Evolutionary conservation across 2,329 filamentous ascomycete genomes (phyloP).

Genomic region (Aspergillus pseudotamarii): DNA sequence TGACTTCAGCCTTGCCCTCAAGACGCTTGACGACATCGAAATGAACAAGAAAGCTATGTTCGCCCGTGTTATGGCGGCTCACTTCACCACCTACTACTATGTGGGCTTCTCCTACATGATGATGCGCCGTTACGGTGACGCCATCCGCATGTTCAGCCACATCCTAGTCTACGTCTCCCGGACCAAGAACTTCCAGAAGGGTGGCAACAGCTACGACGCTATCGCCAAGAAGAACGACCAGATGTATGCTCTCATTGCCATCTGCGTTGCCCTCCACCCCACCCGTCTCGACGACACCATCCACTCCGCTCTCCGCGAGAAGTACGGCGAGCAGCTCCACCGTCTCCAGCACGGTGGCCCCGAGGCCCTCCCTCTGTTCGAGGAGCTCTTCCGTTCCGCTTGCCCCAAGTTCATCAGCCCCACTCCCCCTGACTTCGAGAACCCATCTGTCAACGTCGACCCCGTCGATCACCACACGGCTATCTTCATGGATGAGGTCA

Average conservation of each 20-base stretch:
- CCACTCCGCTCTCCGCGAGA: constrained; percentile 95
- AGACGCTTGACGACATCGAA: constrained; percentile 99
- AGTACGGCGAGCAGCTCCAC: constrained; percentile 97
- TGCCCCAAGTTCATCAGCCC: constrained; percentile 99
- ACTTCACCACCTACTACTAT: constrained; percentile 99
- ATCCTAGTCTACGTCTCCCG: constrained; percentile 98
- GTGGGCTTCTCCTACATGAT: constrained; percentile 99
- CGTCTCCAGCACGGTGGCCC: constrained; percentile 95
- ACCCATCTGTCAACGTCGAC: constrained; percentile 93
- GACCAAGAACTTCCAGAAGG: constrained; percentile 99
- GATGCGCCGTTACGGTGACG: constrained; percentile 99
- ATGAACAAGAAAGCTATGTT: constrained; percentile 99
- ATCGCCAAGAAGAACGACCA: constrained; percentile 99
- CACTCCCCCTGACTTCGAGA: constrained; percentile 95
- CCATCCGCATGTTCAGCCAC: constrained; percentile 99
- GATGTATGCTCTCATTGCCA: constrained; percentile 98
- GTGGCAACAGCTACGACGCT: constrained; percentile 82
- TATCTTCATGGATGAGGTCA: constrained; percentile 99
- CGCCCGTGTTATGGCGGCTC: constrained; percentile 96
- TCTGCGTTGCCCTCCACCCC: constrained; percentile 97
- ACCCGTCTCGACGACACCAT: constrained; percentile 98
- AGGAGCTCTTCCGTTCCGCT: constrained; percentile 96
- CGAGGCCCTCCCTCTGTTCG: constrained; percentile 92
- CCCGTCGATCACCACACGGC: constrained; percentile 95
- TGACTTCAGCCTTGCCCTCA: constrained; percentile 96